Evolutionary conservation across 768 basidiomycete species (phyloP).

Genomic region (Boletus reticuloceps): DNA sequence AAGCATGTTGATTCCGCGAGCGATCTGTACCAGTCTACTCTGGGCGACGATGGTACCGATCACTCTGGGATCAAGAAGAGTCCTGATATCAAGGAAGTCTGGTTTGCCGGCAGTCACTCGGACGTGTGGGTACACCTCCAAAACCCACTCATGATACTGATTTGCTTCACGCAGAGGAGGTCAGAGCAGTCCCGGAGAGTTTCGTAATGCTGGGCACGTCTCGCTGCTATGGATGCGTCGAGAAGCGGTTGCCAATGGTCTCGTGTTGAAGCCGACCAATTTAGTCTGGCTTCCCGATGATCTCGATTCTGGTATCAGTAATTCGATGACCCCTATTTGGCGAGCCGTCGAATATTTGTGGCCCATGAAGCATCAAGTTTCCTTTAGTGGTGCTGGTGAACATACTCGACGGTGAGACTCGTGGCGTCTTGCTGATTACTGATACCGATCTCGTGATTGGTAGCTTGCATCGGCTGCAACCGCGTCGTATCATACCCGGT

Average conservation of each 20-base stretch:
- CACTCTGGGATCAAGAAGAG: too few species aligned
- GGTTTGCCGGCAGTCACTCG: slow-evolving; percentile 10
- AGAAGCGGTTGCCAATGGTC: slow-evolving; percentile 4
- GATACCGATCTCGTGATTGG: background rate
- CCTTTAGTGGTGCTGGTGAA: slow-evolving; percentile 8
- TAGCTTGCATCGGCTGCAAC: slow-evolving; percentile 15
- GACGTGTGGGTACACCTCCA: slow-evolving; percentile 5
- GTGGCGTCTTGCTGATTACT: background rate
- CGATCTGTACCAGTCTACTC: too few species aligned
- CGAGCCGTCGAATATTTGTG: background rate
- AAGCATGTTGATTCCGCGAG: too few species aligned
- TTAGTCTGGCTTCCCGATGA: slow-evolving; percentile 4
- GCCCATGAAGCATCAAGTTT: slow-evolving; percentile 1
- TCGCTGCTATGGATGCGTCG: slow-evolving; percentile 9
- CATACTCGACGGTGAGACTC: background rate
- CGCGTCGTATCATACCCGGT: slow-evolving; percentile 28
- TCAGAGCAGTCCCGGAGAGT: background rate
- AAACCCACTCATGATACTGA: background rate
- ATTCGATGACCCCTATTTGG: slow-evolving; percentile 1
- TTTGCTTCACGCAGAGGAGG: slow-evolving; percentile 2
- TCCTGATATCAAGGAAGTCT: slow-evolving; percentile 11
- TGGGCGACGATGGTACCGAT: too few species aligned
- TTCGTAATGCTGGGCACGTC: slow-evolving; percentile 1
- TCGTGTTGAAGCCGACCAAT: background rate
- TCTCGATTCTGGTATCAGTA: background rate